Evolutionary conservation across 2,329 filamentous ascomycete genomes (phyloP).

Genomic region (Laburnicola sp.): DNA sequence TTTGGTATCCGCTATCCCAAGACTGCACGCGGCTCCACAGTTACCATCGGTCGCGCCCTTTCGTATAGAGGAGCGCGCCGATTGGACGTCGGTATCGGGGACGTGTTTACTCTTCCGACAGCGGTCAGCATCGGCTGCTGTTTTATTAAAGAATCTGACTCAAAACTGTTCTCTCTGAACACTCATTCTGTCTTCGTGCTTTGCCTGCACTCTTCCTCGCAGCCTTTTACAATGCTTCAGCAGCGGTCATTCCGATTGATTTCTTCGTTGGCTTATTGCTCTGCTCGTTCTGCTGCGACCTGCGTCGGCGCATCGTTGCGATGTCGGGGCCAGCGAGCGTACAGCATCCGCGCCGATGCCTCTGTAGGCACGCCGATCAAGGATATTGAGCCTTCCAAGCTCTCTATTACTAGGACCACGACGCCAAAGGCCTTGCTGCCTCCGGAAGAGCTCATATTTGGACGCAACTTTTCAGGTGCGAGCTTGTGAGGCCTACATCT

Average conservation of each 20-base stretch:
- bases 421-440: conserved; percentile 74
- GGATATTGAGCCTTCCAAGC: conserved; percentile 75
- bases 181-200: conserved; percentile 17
- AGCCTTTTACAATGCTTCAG: conserved; percentile 40
- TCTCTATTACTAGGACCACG: conserved; percentile 73
- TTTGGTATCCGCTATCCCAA: conserved; percentile 27
- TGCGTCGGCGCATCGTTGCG: conserved; percentile 47
- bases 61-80: conserved; percentile 12
- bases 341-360: conserved; percentile 55
- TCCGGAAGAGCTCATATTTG: conserved; percentile 84
- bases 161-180: conserved; percentile 12
- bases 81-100: conserved; percentile 21
- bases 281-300: conserved; percentile 29
- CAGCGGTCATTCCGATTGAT: conserved; percentile 40
- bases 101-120: conserved; percentile 8
- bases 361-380: conserved; percentile 58
- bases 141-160: conserved; percentile 25
- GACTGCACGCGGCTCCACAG: not conserved
- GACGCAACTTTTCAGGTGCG: conserved; percentile 83
- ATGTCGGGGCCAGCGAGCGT: conserved; percentile 52
- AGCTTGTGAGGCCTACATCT: conserved; percentile 11
- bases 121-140: conserved; percentile 35
- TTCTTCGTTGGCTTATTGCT: conserved; percentile 36
- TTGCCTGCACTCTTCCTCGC: conserved; percentile 8
- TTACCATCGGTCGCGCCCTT: conserved; percentile 25